phyloP scores from a whole-genome alignment of 2,329 filamentous ascomycete genomes.

The Torrubiella hemipterigena region DNA sequence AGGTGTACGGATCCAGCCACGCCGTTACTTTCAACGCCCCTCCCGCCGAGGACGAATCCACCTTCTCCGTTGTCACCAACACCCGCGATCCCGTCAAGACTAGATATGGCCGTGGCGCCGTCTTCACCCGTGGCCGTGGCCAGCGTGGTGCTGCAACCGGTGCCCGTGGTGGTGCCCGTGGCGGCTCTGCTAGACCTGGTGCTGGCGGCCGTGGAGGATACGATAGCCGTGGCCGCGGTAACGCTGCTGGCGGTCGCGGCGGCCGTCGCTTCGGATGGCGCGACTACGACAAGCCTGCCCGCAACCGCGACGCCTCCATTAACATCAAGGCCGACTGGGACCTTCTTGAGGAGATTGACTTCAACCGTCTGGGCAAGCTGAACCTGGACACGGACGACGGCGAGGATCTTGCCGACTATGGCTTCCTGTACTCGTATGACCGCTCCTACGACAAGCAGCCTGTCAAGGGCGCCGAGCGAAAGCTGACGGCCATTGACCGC shows the following conservation, averaged over 20 bases:
- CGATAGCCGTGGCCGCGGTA: constrained; percentile 60
- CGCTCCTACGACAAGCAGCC: constrained; percentile 87
- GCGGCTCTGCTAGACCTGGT: constrained; percentile 49
- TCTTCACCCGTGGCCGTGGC: constrained; percentile 80
- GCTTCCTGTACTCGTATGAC: constrained; percentile 98
- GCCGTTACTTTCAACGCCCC: constrained; percentile 83
- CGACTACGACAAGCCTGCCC: constrained; percentile 95
- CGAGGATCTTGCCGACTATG: constrained; percentile 89
- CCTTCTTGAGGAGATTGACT: constrained; percentile 96
- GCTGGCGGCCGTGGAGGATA: constrained; percentile 42
- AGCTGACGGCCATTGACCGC: constrained; percentile 79
- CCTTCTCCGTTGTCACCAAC: constrained; percentile 97
- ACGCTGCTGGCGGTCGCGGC: constrained; percentile 52
- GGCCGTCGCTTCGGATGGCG: constrained; percentile 94
- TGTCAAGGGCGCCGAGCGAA: constrained; percentile 78
- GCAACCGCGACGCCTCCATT: constrained; percentile 91
- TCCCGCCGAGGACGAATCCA: constrained; percentile 86
- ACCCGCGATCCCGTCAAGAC: constrained; percentile 75
- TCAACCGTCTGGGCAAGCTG: constrained; percentile 86
- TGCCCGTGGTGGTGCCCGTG: constrained; percentile 52
- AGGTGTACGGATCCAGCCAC: constrained; percentile 87
- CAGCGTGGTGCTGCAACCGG: constrained; percentile 55
- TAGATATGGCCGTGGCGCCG: constrained; percentile 78
- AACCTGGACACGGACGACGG: constrained; percentile 92
- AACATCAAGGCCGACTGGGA: constrained; percentile 94